Conservation (phyloP, 2,329 filamentous ascomycete genomes). For the Bipolaris gigantea region DNA sequence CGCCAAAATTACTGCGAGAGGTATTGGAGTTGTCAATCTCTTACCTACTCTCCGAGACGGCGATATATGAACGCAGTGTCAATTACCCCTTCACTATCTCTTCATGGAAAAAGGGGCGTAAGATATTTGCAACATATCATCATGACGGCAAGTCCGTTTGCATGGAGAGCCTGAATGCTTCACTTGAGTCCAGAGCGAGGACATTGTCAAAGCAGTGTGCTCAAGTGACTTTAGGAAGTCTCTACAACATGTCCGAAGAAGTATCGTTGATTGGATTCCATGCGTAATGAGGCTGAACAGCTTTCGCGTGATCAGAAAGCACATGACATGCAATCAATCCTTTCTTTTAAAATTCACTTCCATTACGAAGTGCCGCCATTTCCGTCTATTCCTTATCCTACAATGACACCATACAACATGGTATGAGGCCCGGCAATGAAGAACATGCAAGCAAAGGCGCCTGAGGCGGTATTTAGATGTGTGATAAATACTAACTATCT, state of each 20-base stretch:
- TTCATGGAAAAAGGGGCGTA: conserved; percentile 41
- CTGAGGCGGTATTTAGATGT: not conserved
- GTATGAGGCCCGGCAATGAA: not conserved
- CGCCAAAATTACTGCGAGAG: conserved; percentile 37
- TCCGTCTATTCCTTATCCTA: not conserved
- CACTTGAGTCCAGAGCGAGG: not conserved
- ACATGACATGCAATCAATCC: not conserved
- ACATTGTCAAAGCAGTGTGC: not conserved
- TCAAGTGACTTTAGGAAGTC: not conserved
- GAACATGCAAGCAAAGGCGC: not conserved
- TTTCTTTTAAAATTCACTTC: not conserved
- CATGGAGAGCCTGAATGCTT: not conserved
- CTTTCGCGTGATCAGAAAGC: not conserved
- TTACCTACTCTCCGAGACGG: conserved; percentile 37
- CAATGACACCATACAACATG: not conserved
- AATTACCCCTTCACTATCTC: conserved; percentile 43
- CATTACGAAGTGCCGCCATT: not conserved
- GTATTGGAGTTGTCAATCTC: conserved; percentile 29
- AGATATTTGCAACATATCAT: conserved; percentile 40
- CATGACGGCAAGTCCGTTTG: not conserved
- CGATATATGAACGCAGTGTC: conserved; percentile 45
- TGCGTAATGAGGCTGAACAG: not conserved
- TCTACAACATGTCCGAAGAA: not conserved
- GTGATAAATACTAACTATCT: not conserved
- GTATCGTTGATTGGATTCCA: not conserved